phyloP scores from a whole-genome alignment of 192 early-diverging fungal genomes.

The Linnemannia exigua region DNA sequence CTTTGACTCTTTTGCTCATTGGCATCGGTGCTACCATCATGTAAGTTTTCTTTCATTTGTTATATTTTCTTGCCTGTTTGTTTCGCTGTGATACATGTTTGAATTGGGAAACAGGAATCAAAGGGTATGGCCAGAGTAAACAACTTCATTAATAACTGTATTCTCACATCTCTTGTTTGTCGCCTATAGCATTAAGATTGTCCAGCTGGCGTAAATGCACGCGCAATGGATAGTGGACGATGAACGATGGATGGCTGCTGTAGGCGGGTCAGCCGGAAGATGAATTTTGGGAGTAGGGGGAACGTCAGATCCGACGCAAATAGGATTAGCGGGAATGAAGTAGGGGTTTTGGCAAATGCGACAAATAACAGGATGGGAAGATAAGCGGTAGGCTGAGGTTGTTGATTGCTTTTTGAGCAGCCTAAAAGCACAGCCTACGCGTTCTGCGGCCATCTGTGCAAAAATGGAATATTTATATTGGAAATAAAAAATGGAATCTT shows the following conservation, averaged over 20 bases:
- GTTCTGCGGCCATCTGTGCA: too few relatives aligned
- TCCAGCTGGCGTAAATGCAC: background rate
- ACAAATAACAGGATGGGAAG: background rate
- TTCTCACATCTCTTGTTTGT: background rate
- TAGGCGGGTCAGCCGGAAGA: background rate
- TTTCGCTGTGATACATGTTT: background rate
- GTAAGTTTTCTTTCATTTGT: background rate
- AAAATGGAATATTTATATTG: background rate
- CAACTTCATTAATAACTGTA: background rate
- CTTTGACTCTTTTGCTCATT: conserved; percentile 1
- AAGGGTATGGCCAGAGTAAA: background rate
- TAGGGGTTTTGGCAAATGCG: background rate
- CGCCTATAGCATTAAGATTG: conserved; percentile 5
- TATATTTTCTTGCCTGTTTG: background rate
- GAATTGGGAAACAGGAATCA: background rate
- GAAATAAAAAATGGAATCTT: background rate
- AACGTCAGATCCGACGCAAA: background rate
- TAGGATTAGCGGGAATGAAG: background rate
- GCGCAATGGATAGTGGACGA: background rate
- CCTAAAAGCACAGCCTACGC: too few relatives aligned
- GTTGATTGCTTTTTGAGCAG: too few relatives aligned
- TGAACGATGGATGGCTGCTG: background rate
- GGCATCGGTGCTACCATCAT: conserved; percentile 34
- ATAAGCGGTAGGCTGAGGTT: too few relatives aligned
- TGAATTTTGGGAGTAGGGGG: background rate